phyloP scores from a whole-genome alignment of 495 filamentous ascomycete genomes.

The Pyrenula aspistea region DNA sequence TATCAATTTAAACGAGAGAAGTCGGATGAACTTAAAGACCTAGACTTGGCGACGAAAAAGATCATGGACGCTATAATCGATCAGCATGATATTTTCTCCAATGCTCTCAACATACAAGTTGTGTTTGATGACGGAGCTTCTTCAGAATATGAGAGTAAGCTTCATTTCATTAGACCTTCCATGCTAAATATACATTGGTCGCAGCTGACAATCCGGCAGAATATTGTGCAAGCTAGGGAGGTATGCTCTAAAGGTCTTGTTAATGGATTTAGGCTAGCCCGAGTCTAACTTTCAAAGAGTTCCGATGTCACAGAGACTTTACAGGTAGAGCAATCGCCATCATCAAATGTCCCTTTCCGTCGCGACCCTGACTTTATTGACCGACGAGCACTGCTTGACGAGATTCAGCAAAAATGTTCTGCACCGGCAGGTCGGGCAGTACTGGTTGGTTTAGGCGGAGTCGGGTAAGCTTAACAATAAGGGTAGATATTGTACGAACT shows the following conservation, averaged over 20 bases:
- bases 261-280: background rate
- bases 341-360: slow-evolving; percentile 11
- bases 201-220: background rate
- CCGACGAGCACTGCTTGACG: slow-evolving; percentile 5
- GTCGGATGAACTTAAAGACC: background rate
- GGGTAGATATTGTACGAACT: background rate
- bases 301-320: background rate
- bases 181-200: background rate
- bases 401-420: slow-evolving; percentile 9
- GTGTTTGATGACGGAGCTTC: background rate
- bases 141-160: background rate
- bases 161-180: background rate
- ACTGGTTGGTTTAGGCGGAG: slow-evolving; percentile 33
- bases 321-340: slow-evolving; percentile 1
- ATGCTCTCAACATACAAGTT: background rate
- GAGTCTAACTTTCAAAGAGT: background rate
- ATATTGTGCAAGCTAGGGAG: background rate
- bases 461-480: slow-evolving; percentile 23
- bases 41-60: background rate
- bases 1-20: background rate
- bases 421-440: slow-evolving; percentile 11
- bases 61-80: background rate
- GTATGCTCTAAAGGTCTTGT: background rate
- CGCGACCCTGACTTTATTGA: slow-evolving; percentile 15
- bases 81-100: background rate